These are phyloP conservation scores for Luzula sylvatica DNA, from an alignment of 176 grass and related monocot genomes.

Conservation along the genomic window DNA sequence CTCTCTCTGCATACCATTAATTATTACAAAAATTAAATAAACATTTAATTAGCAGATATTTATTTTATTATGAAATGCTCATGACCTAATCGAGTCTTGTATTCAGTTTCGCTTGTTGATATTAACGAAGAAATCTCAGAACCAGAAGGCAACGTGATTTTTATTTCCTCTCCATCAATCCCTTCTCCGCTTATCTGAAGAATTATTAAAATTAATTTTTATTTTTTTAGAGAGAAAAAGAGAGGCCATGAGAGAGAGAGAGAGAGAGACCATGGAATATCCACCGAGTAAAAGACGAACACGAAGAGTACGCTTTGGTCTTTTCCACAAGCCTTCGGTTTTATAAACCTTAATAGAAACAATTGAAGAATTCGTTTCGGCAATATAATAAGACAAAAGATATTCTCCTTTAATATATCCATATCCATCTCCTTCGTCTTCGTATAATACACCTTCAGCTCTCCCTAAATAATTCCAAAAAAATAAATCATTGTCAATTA, in stretches of 20 bases:
- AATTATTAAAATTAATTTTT: neutral
- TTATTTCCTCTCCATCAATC: slow-evolving; percentile 60
- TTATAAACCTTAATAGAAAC: slow-evolving; percentile 45
- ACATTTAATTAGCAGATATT: neutral
- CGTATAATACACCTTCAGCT: slow-evolving; percentile 66
- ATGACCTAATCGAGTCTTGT: slow-evolving; percentile 44
- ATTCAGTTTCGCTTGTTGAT: slow-evolving; percentile 34
- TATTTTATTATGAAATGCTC: no score
- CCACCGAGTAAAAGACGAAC: slow-evolving; percentile 58
- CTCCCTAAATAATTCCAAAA: slow-evolving; percentile 39
- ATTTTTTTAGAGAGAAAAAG: neutral
- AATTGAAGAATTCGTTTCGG: slow-evolving; percentile 41
- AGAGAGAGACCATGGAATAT: slow-evolving; percentile 56
- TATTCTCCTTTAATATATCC: slow-evolving; percentile 43
- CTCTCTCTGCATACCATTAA: slow-evolving; percentile 35
- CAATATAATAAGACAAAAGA: slow-evolving; percentile 63
- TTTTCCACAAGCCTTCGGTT: slow-evolving; percentile 47
- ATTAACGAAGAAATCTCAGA: slow-evolving; percentile 44
- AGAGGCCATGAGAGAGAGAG: neutral
- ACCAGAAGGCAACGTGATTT: slow-evolving; percentile 47
- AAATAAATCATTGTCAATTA: neutral
- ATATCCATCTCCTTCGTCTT: slow-evolving; percentile 78
- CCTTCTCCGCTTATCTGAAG: slow-evolving; percentile 42
- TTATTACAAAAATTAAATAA: no score
- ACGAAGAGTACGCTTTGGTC: slow-evolving; percentile 42